Conservation (phyloP, 345 rosid species). For the Moricandia arvensis region DNA sequence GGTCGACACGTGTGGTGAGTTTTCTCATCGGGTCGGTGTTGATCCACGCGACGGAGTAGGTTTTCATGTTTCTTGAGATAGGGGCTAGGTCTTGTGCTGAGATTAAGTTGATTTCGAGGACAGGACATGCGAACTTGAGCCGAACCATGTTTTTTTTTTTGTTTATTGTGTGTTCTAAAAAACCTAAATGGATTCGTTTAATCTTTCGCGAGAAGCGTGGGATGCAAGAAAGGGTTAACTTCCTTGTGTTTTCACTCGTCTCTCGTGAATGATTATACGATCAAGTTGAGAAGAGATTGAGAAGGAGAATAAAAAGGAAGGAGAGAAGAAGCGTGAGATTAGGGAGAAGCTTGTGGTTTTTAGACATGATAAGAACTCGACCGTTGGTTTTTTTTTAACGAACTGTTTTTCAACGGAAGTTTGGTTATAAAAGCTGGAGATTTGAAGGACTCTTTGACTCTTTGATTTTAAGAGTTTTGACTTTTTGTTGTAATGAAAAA, state of each 20-base stretch:
- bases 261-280: conserved; percentile 16
- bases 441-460: conserved; percentile 19
- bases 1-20: conserved; percentile 71
- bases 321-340: conserved; percentile 24
- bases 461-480: not conserved
- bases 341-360: conserved; percentile 29
- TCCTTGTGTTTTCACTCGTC: conserved; percentile 8
- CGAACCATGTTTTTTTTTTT: conserved; percentile 11
- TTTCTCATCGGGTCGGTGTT: conserved; percentile 63
- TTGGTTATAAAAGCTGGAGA: conserved; percentile 23
- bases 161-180: not conserved
- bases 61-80: conserved; percentile 72
- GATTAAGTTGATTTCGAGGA: conserved; percentile 67
- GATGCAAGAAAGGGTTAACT: conserved; percentile 5
- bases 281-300: conserved; percentile 5
- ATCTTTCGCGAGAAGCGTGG: conserved; percentile 15
- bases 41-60: conserved; percentile 81
- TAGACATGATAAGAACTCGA: conserved; percentile 25
- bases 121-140: conserved; percentile 48
- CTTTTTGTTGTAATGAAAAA: not conserved
- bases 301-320: conserved; percentile 30
- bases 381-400: conserved; percentile 27
- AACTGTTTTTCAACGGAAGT: conserved; percentile 9
- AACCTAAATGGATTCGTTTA: conserved; percentile 16
- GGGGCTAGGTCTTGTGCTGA: conserved; percentile 81